Base-by-base conservation (phyloP, 225 moss, liverwort and hornwort genomes). In the Marchantia paleacea region DNA sequence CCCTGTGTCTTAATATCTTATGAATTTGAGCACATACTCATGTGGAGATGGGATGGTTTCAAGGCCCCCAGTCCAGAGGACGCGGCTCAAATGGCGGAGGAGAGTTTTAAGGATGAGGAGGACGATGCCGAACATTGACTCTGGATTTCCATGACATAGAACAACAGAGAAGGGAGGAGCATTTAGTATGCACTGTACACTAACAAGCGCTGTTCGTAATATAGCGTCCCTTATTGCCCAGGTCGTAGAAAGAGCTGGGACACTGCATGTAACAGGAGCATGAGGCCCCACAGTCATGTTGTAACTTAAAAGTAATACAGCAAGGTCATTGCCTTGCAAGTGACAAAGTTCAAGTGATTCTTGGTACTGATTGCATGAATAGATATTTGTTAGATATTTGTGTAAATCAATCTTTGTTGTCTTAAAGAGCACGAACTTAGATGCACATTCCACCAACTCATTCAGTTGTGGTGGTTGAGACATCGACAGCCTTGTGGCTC, bases 1-100 rank as follows among this genome's bases (percentile, higher is more conserved):
- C 87, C 87, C 53, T 87, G 87, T 66, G 80, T 82, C 51, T 73
- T 87, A 30, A 78, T 87, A 39, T 87, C 87, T 7, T 87, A 76
- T 54, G 87, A 87, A 50, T 82, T 80, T 54, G 85, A 87, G 71
- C 87, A 87, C 60, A 84, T 87, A 26, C 76, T 87, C 58, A 82
- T 87, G 84, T 85, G 87, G 87, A 87, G 73, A 87, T 66, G 79
- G 29, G 72, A 60, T 51, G 81, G 80, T 70, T 76, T 18, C 76
- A 80, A 58, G 63, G 31, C 26, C 47, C 66, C 84, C 19, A 72
- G 55, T 29, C 77, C 64, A n/a, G 63, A 76, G 48, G 76, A 80
- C 6, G 55, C 14, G 19, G 19, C 52, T 65, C 12, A 64, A 20
- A 11, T 20, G 29, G 47, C 54, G 7, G 80, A 84, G 52, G 55